Evolutionary conservation across 2,329 filamentous ascomycete genomes (phyloP), one percentile per base, ranked within the genome.

Genomic region (Talaromyces verruculosus): DNA sequence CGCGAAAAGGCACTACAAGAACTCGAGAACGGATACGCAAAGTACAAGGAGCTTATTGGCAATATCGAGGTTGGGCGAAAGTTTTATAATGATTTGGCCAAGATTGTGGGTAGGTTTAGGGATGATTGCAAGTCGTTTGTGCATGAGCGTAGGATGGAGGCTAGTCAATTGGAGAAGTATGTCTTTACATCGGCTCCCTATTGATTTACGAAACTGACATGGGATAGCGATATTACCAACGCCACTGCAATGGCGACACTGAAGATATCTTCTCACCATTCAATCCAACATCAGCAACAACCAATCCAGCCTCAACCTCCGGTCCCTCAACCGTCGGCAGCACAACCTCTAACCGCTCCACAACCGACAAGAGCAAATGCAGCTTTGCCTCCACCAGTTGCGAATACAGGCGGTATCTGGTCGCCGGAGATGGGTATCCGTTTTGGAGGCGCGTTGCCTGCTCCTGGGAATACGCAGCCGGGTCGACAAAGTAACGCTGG

Each of bases 1-100:
- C 88, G 95, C 15, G 94, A 98, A 76, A 86, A 90, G 70, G 93
- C 92, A 0, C 80, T 99, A 59, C 95, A 99, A 78, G 88, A 86
- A 68, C 83, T 99, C 10, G 94, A 98, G 77, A 93, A 91, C 69
- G 94, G 92, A 0, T 98, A 96, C 76, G 88, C 93, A 78, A 96
- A 94, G 79, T 98, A 98, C 82, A 97, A 97, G 79, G 94, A 99
- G 76, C 92, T 98, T 65, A 88, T 97, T 65, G 91, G 87, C 69
- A 97, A 98, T 74, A 84, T 97, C 2, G 94, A 98, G 70, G 91
- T 91, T 0, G 95, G 92, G 0, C 85, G 94, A 63, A 97, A 95
- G 76, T 99, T 99, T 76, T 99, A 98, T 81, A 99, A 99, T 71
- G 93, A 98, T 74, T 84, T 99, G 4, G 91, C 91, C 57, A 91